A percentile compares a stretch with the other conserved stretches of the same genome.
Conservation (phyloP, 768 basidiomycete species). For the Lepiota venenata region DNA sequence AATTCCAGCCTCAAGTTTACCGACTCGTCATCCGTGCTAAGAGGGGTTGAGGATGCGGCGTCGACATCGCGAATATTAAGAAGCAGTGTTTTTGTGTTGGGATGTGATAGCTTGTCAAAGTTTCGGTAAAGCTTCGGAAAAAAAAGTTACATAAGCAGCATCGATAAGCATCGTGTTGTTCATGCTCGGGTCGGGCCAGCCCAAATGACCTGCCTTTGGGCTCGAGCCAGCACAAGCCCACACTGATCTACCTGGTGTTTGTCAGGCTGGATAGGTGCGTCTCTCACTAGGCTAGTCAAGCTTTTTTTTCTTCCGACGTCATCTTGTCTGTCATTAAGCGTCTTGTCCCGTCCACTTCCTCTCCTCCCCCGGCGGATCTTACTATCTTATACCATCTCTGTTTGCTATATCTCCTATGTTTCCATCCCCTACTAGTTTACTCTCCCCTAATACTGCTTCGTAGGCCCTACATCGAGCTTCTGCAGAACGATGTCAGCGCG, state of each 20-base stretch:
- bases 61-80: slow-evolving; percentile 84
- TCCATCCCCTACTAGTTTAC: slow-evolving; percentile 5
- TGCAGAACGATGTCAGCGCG: slow-evolving; percentile 79
- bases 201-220: too few relatives aligned
- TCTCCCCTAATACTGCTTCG: slow-evolving; percentile 14
- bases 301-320: slow-evolving; percentile 41
- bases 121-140: too few relatives aligned
- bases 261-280: too few relatives aligned
- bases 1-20: too few relatives aligned
- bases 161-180: slow-evolving; percentile 52
- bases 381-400: slow-evolving; percentile 46
- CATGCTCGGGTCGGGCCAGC: too few relatives aligned
- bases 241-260: too few relatives aligned
- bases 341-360: slow-evolving; percentile 45
- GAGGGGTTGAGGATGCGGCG: slow-evolving; percentile 94
- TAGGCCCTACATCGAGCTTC: too few relatives aligned
- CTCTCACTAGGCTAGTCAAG: slow-evolving; percentile 36
- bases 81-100: too few relatives aligned
- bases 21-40: slow-evolving; percentile 24
- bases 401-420: slow-evolving; percentile 44
- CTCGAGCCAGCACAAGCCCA: too few relatives aligned
- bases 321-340: slow-evolving; percentile 44
- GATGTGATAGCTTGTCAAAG: too few relatives aligned
- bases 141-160: too few relatives aligned
- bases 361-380: slow-evolving; percentile 55